A percentile compares a stretch with the other conserved stretches of the same genome.
Conservation (phyloP, 2,329 filamentous ascomycete species). For the Trichoderma sp. region DNA sequence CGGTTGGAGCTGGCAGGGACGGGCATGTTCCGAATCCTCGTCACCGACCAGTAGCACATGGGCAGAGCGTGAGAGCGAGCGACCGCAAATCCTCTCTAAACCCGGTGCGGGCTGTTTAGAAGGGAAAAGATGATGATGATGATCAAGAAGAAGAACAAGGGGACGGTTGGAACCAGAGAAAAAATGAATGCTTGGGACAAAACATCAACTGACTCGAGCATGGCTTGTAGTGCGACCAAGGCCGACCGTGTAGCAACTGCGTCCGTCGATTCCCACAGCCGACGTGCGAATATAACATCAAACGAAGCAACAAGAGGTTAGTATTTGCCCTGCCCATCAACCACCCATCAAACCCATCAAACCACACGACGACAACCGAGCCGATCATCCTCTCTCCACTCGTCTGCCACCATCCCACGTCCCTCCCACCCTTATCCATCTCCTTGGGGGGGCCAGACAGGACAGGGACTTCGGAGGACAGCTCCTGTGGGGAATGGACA, state of each 20-base stretch:
- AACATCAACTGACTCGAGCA: conserved; percentile 11
- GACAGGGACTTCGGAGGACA: conserved; percentile 16
- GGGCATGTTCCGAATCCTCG: conserved; percentile 7
- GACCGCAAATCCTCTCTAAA: background rate
- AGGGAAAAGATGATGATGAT: background rate
- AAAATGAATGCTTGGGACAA: background rate
- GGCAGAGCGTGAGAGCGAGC: background rate
- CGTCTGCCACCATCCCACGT: background rate
- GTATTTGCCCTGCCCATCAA: background rate
- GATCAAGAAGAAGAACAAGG: background rate
- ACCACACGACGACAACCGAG: background rate
- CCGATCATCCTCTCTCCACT: background rate
- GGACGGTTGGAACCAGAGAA: background rate
- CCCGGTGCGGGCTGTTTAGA: background rate
- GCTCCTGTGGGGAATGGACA: conserved; percentile 17
- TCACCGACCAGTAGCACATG: background rate
- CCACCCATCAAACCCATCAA: background rate
- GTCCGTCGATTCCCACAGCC: conserved; percentile 54
- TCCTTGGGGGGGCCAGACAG: background rate
- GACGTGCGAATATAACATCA: conserved; percentile 46
- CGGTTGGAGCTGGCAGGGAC: conserved; percentile 1
- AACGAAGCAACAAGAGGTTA: conserved; percentile 20
- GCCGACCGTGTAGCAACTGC: conserved; percentile 56
- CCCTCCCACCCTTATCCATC: conserved; percentile 1
- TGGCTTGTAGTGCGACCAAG: conserved; percentile 51